phyloP scores from a whole-genome alignment of 208 protist species.

The Wallacemonas sp. region DNA sequence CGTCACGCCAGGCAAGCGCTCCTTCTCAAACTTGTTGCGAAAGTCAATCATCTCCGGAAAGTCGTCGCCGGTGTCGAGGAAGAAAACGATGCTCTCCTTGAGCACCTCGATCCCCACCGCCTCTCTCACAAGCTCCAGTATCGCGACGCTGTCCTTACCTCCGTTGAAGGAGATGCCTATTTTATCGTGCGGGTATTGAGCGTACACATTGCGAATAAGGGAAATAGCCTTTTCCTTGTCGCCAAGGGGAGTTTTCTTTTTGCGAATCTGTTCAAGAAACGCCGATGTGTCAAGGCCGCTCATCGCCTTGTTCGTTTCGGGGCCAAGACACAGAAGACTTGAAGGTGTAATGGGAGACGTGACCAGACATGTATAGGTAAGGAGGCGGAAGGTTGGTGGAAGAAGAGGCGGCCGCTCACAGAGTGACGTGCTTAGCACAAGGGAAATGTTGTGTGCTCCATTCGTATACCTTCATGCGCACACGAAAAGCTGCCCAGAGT shows the following conservation, averaged over 20 bases:
- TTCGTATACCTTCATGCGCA: too few relatives aligned
- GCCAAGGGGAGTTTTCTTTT: too few relatives aligned
- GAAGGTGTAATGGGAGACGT: too few relatives aligned
- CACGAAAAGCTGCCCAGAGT: too few relatives aligned
- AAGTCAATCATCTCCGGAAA: slow-evolving; percentile 79
- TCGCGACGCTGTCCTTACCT: slow-evolving; percentile 89
- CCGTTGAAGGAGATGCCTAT: slow-evolving; percentile 91
- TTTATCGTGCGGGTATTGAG: slow-evolving; percentile 26
- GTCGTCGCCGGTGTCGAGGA: slow-evolving; percentile 50
- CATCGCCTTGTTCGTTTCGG: too few relatives aligned
- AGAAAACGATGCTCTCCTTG: slow-evolving; percentile 49
- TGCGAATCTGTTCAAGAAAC: too few relatives aligned
- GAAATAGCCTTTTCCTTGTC: too few relatives aligned
- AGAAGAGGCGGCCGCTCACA: background rate
- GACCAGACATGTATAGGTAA: too few relatives aligned
- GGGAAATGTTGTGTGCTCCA: background rate
- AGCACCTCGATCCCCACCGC: slow-evolving; percentile 40
- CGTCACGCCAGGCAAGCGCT: slow-evolving; percentile 23
- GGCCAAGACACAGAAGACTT: too few relatives aligned
- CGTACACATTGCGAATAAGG: slow-evolving; percentile 43
- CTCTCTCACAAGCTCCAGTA: slow-evolving; percentile 68
- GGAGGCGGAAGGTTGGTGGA: background rate
- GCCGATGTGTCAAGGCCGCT: too few relatives aligned
- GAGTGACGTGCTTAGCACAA: background rate
- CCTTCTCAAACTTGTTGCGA: slow-evolving; percentile 41